Evolutionary conservation across 2,329 filamentous ascomycete genomes (phyloP).

Genomic region (Neodidymelliopsis sp.): DNA sequence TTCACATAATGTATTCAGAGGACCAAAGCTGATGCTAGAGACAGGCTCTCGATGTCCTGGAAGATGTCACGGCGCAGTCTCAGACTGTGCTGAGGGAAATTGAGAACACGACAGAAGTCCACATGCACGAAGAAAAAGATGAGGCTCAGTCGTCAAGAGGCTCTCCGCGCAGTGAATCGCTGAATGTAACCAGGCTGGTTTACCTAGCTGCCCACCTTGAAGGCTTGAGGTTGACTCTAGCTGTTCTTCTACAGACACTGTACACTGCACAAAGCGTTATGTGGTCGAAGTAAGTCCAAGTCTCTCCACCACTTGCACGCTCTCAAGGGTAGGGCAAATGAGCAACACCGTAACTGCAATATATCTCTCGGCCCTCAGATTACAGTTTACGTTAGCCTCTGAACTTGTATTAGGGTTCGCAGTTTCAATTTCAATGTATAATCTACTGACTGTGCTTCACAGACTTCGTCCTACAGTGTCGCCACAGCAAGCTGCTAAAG

Average conservation of each 20-base stretch:
- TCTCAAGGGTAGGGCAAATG: background rate
- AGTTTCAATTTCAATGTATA: too few species aligned
- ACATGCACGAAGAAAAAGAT: slow-evolving; percentile 12
- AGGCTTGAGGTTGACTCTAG: slow-evolving; percentile 44
- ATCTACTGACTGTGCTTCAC: background rate
- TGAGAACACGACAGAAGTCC: slow-evolving; percentile 28
- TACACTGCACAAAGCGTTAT: slow-evolving; percentile 49
- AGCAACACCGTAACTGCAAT: too few species aligned
- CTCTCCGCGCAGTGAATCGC: background rate
- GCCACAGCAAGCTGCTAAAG: slow-evolving; percentile 39
- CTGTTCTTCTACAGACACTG: slow-evolving; percentile 49
- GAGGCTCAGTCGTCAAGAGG: background rate
- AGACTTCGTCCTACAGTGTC: slow-evolving; percentile 44
- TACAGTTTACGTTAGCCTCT: too few species aligned
- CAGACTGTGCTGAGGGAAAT: slow-evolving; percentile 39
- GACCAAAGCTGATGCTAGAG: background rate
- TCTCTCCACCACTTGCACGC: background rate
- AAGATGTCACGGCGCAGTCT: slow-evolving; percentile 45
- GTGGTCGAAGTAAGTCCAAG: slow-evolving; percentile 47
- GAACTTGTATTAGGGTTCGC: too few species aligned
- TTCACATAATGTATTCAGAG: too few species aligned
- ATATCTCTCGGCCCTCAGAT: too few species aligned
- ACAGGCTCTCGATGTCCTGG: slow-evolving; percentile 43
- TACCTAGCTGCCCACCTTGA: slow-evolving; percentile 49
- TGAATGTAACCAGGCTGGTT: slow-evolving; percentile 27